These are phyloP conservation scores for Tylopilus sp. DNA, from an alignment of 768 basidiomycete genomes.

Conservation along the genomic window DNA sequence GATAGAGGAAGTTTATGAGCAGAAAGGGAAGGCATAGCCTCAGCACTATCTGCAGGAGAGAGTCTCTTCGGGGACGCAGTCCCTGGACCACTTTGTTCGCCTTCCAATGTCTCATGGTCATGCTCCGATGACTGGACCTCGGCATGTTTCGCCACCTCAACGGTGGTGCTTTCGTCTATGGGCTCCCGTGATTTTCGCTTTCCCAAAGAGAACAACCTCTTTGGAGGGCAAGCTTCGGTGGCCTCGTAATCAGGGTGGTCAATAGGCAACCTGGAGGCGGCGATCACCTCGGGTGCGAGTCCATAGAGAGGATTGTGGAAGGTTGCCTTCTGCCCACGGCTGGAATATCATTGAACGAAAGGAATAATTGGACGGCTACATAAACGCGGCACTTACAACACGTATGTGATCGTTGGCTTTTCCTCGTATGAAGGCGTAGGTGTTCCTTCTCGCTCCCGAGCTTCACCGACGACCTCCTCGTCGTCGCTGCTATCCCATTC, in stretches of 20 bases:
- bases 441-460: slow-evolving; percentile 33
- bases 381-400: slow-evolving; percentile 53
- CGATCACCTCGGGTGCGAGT: slow-evolving; percentile 38
- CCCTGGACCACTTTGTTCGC: slow-evolving; percentile 10
- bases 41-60: not conserved
- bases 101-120: slow-evolving; percentile 11
- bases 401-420: slow-evolving; percentile 63
- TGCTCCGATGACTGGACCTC: slow-evolving; percentile 6
- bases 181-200: slow-evolving; percentile 27
- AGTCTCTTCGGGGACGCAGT: not conserved
- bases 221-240: slow-evolving; percentile 50
- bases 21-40: slow-evolving; percentile 9
- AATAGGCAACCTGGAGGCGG: slow-evolving; percentile 51
- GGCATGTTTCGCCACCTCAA: slow-evolving; percentile 14
- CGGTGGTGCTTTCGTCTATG: slow-evolving; percentile 16
- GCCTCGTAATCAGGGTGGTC: slow-evolving; percentile 68
- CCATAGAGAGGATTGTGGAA: slow-evolving; percentile 65
- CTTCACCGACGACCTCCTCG: slow-evolving; percentile 32
- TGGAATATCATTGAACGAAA: slow-evolving; percentile 26
- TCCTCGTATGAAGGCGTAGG: slow-evolving; percentile 44
- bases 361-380: not conserved
- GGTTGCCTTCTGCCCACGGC: slow-evolving; percentile 62
- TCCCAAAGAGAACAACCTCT: slow-evolving; percentile 46
- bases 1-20: not conserved
- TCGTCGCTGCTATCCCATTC: slow-evolving; percentile 29